Evolutionary conservation across 805 yeast genomes (phyloP), one percentile per base, ranked within the genome.

Genomic region (Yamadazyma phyllophila): DNA sequence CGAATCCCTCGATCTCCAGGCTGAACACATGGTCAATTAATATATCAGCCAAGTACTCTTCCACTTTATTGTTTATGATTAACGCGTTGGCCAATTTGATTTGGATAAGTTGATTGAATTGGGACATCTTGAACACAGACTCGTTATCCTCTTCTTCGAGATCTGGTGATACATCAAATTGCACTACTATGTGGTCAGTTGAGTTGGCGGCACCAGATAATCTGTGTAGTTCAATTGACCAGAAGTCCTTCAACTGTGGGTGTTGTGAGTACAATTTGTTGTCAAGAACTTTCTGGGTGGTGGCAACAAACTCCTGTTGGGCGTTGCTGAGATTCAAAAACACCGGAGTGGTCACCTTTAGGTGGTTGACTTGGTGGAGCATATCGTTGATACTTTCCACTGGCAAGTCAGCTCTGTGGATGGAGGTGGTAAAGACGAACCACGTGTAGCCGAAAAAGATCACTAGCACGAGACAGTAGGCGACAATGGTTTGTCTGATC

Each of bases 361-460:
- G 43, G 4, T 30, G 12, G 6, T 41, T 26, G 8, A 45, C n/a
- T 14, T 29, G 33, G n/a, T 26, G 4, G 3, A 31, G 15, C 11
- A 36, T 24, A 2, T 43, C 39, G 27, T 43, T 45, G 15, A 49
- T 33, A 36, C 67, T 66, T 1, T 62, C 65, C 10, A 67, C 56
- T 12, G 88, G 88, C 32, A 86, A 67, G 32, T 73, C 73, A 2
- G 88, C 86, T 44, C 90, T 67, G 54, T 81, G 74, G 14, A 83
- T 77, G 2, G 80, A 64, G 3, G 92, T 83, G 14, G 92, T 83
- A 20, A 55, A 47, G 30, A 66, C 55, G 81, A 85, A 85, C 44
- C 82, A 58, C 4, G 91, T 90, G 5, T 74, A 54, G 2, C 86
- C 89, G 15, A 80, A 39, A 42, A 46, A 37, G 39, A 53, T 34